Conservation (phyloP, 2,329 filamentous ascomycete species). For the Trichophaea hybrida region DNA sequence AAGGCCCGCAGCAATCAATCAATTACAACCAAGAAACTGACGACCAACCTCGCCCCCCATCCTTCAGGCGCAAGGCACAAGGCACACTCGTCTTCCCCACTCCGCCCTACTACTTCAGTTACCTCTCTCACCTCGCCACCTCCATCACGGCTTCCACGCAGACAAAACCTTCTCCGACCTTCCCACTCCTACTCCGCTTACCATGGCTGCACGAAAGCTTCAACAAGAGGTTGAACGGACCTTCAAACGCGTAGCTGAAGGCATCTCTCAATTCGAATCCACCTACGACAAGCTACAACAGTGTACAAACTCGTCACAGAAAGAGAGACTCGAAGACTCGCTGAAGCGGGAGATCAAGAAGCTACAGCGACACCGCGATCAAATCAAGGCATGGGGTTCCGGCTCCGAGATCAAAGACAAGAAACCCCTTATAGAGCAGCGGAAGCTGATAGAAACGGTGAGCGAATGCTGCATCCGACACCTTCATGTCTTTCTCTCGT, state of each 20-base stretch:
- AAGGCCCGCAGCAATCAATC: not conserved
- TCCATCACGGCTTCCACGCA: slow-evolving; percentile 9
- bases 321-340: slow-evolving; percentile 95
- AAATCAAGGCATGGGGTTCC: slow-evolving; percentile 98
- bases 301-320: slow-evolving; percentile 82
- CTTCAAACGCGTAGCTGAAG: slow-evolving; percentile 96
- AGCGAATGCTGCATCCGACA: slow-evolving; percentile 29
- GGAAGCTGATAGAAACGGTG: slow-evolving; percentile 95
- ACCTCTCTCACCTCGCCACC: slow-evolving; percentile 12
- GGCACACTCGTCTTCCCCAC: not conserved
- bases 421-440: slow-evolving; percentile 79
- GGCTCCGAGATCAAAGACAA: slow-evolving; percentile 99
- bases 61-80: not conserved
- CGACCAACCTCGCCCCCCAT: not conserved
- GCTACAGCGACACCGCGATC: slow-evolving; percentile 87
- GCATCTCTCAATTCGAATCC: slow-evolving; percentile 76
- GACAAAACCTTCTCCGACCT: not conserved
- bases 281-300: slow-evolving; percentile 98
- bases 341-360: slow-evolving; percentile 99
- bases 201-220: slow-evolving; percentile 89
- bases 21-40: not conserved
- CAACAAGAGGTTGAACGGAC: slow-evolving; percentile 98
- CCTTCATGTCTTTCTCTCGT: slow-evolving; percentile 5
- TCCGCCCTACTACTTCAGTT: not conserved
- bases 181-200: slow-evolving; percentile 29